A percentile compares a stretch with the other conserved stretches of the same genome.
These are phyloP conservation scores for Trichoderma gamsii DNA, from an alignment of 495 filamentous ascomycete genomes.

Conservation along the genomic window DNA sequence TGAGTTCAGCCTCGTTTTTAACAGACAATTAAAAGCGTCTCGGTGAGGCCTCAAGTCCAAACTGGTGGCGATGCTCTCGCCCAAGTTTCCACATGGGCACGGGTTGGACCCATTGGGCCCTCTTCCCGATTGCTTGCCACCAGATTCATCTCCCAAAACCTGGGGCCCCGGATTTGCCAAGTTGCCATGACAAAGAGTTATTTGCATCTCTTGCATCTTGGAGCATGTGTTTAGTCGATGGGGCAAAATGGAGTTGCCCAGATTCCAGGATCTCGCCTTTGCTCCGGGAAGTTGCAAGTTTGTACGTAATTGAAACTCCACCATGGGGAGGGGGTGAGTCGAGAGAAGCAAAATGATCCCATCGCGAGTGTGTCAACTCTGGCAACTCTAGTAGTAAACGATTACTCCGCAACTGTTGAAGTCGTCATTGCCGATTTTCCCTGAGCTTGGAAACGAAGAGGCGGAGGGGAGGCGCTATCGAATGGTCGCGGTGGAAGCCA, in stretches of 20 bases:
- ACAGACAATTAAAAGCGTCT: neutral
- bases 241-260: conserved; percentile 7
- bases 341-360: neutral
- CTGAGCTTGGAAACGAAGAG: neutral
- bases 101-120: neutral
- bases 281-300: neutral
- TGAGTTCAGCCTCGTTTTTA: neutral
- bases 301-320: conserved; percentile 14
- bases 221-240: conserved; percentile 1
- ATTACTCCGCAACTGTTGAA: neutral
- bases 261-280: conserved; percentile 11
- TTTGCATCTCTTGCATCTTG: neutral
- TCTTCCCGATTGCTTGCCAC: neutral
- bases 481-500: neutral
- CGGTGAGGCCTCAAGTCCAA: neutral
- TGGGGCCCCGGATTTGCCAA: conserved; percentile 9
- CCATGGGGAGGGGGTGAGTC: conserved; percentile 5
- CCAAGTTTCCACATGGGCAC: neutral
- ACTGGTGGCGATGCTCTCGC: neutral
- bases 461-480: neutral
- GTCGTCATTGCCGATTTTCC: neutral
- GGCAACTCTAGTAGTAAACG: neutral
- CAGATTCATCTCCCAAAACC: neutral
- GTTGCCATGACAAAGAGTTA: neutral
- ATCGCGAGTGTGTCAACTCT: neutral